phyloP scores from a whole-genome alignment of 1,284 basidiomycete genomes.

The Omphalotus olearius region DNA sequence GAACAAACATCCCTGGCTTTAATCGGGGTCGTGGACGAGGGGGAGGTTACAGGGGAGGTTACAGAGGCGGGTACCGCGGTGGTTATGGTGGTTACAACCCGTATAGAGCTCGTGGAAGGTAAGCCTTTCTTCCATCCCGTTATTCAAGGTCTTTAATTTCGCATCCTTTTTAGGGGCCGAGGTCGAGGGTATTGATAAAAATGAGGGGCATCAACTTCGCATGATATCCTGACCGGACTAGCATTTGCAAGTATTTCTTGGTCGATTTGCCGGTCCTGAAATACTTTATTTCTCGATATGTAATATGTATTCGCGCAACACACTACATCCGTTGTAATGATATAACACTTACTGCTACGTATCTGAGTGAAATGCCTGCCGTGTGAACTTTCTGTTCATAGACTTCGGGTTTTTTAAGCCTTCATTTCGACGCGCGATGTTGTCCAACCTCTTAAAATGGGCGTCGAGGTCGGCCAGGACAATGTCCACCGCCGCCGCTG shows the following conservation, averaged over 20 bases:
- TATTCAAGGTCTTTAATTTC: slow-evolving; percentile 9
- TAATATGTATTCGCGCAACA: slow-evolving; percentile 18
- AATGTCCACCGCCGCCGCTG: slow-evolving; percentile 39
- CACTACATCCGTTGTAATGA: slow-evolving; percentile 10
- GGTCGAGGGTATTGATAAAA: slow-evolving; percentile 58
- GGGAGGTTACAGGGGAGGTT: slow-evolving; percentile 59
- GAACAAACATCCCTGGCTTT: slow-evolving; percentile 91
- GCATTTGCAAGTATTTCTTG: slow-evolving; percentile 2
- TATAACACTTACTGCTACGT: slow-evolving; percentile 18
- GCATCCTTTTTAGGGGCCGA: slow-evolving; percentile 46
- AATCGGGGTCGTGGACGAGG: slow-evolving; percentile 73
- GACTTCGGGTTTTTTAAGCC: neutral
- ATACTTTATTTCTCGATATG: slow-evolving; percentile 11
- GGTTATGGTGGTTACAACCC: slow-evolving; percentile 72
- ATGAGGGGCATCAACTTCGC: neutral
- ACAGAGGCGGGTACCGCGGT: slow-evolving; percentile 69
- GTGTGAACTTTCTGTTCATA: slow-evolving; percentile 10
- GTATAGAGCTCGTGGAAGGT: slow-evolving; percentile 80
- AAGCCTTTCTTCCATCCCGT: slow-evolving; percentile 23
- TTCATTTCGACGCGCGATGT: slow-evolving; percentile 20
- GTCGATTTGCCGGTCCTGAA: neutral
- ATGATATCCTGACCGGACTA: neutral
- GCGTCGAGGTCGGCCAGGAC: slow-evolving; percentile 25
- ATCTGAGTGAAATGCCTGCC: slow-evolving; percentile 7
- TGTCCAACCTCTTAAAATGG: slow-evolving; percentile 23